Evolutionary conservation across 352 stramenopile genomes (phyloP).

Genomic region (Globisporangium heterothallicum): DNA sequence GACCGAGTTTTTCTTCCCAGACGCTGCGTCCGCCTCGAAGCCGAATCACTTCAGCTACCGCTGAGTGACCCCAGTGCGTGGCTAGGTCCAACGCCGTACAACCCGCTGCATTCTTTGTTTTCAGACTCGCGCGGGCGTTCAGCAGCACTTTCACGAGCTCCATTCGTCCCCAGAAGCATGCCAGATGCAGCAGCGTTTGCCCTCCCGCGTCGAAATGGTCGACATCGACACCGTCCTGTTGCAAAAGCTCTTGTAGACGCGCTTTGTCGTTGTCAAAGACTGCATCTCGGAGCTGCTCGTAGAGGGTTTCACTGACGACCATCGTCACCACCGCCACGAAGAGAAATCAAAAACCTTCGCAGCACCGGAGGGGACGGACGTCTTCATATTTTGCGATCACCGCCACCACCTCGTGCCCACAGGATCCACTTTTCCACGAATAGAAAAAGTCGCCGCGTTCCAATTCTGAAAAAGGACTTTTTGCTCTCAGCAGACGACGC

Average conservation of each 20-base stretch:
- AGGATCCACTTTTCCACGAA: too few species aligned
- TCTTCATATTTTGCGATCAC: too few species aligned
- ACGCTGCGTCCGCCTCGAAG: slow-evolving; percentile 55
- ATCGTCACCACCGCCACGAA: not conserved
- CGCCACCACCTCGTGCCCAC: too few species aligned
- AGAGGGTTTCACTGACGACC: slow-evolving; percentile 31
- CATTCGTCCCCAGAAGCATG: slow-evolving; percentile 70
- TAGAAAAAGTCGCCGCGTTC: too few species aligned
- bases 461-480: too few species aligned
- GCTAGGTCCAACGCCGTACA: slow-evolving; percentile 68
- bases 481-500: too few species aligned
- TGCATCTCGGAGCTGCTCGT: slow-evolving; percentile 63
- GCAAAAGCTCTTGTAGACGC: slow-evolving; percentile 40
- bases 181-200: slow-evolving; percentile 68
- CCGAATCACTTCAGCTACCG: slow-evolving; percentile 62
- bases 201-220: slow-evolving; percentile 71
- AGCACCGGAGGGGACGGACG: too few species aligned
- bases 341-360: not conserved
- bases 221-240: slow-evolving; percentile 34
- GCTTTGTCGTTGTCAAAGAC: slow-evolving; percentile 64
- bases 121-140: slow-evolving; percentile 50
- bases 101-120: slow-evolving; percentile 63
- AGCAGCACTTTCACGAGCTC: slow-evolving; percentile 57
- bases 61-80: slow-evolving; percentile 70
- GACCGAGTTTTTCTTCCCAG: slow-evolving; percentile 71